These are phyloP conservation scores for Leccinum insolens DNA, from an alignment of 1,284 basidiomycete genomes.

Conservation along the genomic window DNA sequence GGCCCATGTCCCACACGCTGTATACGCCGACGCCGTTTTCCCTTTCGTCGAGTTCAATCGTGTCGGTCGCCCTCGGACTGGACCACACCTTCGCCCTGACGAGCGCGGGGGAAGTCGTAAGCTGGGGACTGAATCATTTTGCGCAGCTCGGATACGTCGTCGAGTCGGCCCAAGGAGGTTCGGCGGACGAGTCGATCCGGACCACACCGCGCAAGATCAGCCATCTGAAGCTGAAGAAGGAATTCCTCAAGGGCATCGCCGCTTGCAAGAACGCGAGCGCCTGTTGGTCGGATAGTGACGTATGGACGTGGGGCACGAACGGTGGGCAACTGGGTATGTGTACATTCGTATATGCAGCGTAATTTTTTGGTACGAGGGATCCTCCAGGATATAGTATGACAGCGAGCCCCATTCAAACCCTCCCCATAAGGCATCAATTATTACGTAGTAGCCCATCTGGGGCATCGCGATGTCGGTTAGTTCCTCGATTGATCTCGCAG, in stretches of 20 bases:
- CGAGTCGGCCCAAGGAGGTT: constrained; percentile 49
- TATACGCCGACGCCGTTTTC: constrained; percentile 67
- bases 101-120: constrained; percentile 78
- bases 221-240: constrained; percentile 68
- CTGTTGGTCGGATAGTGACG: constrained; percentile 85
- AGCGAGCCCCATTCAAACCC: constrained; percentile 77
- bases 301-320: constrained; percentile 97
- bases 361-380: not conserved
- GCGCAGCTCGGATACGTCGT: constrained; percentile 88
- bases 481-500: constrained; percentile 16
- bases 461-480: constrained; percentile 73
- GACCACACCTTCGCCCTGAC: constrained; percentile 94
- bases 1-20: constrained; percentile 80
- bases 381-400: constrained; percentile 72
- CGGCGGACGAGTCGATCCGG: constrained; percentile 68
- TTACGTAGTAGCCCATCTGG: constrained; percentile 65
- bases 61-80: constrained; percentile 83
- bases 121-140: constrained; percentile 91
- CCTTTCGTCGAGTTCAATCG: constrained; percentile 51
- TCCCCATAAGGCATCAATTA: constrained; percentile 85
- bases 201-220: constrained; percentile 79
- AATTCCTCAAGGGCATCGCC: constrained; percentile 80
- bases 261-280: constrained; percentile 88
- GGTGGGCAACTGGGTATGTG: constrained; percentile 84
- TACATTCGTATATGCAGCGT: not conserved